Percentiles rank a stretch among this genome's conserved stretches.
phyloP scores from a whole-genome alignment of 1,284 basidiomycete genomes.

The Heterobasidion occidentale region DNA sequence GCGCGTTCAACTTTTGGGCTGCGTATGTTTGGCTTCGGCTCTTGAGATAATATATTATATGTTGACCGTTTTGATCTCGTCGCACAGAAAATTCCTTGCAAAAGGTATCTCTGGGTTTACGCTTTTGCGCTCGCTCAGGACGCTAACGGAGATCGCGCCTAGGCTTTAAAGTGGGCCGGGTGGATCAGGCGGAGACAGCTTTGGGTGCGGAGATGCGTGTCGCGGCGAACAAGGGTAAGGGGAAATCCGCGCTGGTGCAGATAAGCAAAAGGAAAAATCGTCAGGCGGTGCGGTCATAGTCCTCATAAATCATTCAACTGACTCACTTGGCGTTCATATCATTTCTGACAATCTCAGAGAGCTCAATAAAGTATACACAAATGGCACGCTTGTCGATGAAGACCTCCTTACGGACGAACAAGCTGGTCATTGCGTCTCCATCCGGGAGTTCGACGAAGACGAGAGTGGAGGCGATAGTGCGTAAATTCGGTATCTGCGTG shows the following conservation, averaged over 20 bases:
- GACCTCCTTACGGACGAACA: constrained; percentile 89
- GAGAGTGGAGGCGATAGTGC: constrained; percentile 33
- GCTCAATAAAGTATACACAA: constrained; percentile 93
- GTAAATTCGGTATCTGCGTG: constrained; percentile 83
- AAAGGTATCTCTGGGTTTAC: constrained; percentile 43
- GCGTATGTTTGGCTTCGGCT: constrained; percentile 43
- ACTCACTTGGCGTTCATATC: background rate
- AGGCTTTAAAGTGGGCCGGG: constrained; percentile 95
- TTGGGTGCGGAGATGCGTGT: constrained; percentile 77
- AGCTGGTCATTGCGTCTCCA: constrained; percentile 90
- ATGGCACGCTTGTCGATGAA: constrained; percentile 92
- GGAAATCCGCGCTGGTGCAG: constrained; percentile 38
- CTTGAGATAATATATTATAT: too few relatives aligned
- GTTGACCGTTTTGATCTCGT: too few relatives aligned
- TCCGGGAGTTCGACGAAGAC: constrained; percentile 43
- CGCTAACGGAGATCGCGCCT: constrained; percentile 16
- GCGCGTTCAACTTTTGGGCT: constrained; percentile 89
- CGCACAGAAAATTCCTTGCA: constrained; percentile 64
- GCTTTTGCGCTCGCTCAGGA: background rate
- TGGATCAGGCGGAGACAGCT: constrained; percentile 95
- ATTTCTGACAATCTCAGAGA: constrained; percentile 43
- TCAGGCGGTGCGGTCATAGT: constrained; percentile 45
- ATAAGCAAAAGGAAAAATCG: constrained; percentile 59
- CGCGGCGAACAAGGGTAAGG: constrained; percentile 61
- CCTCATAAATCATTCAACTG: background rate